phyloP scores from a whole-genome alignment of 306 rosid genomes.

The Inga leiocalycina region DNA sequence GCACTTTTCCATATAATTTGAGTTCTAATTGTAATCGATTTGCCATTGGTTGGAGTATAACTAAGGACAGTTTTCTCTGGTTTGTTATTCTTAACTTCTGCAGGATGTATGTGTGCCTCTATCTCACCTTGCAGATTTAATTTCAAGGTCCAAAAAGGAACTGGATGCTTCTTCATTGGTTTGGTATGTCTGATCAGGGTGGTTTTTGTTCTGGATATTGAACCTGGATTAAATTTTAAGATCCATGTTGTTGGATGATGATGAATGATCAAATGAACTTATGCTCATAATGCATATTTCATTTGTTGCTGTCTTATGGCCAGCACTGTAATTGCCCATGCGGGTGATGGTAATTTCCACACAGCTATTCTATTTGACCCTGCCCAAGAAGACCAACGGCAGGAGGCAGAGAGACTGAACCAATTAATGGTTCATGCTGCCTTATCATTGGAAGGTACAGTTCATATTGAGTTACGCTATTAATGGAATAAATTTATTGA shows the following conservation, averaged over 20 bases:
- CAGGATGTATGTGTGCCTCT: slow-evolving; percentile 97
- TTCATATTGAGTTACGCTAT: not conserved
- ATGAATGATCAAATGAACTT: slow-evolving; percentile 20
- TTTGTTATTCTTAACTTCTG: slow-evolving; percentile 25
- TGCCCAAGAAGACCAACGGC: slow-evolving; percentile 60
- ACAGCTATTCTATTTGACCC: slow-evolving; percentile 82
- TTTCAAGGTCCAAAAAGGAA: slow-evolving; percentile 77
- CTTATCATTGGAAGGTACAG: slow-evolving; percentile 81
- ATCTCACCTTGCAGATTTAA: slow-evolving; percentile 84
- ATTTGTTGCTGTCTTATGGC: slow-evolving; percentile 32
- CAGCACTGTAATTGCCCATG: slow-evolving; percentile 93
- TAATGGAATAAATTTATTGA: slow-evolving; percentile 10
- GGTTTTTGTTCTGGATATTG: slow-evolving; percentile 24
- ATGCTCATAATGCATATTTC: slow-evolving; percentile 21
- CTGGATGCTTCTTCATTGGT: slow-evolving; percentile 77
- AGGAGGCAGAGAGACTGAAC: slow-evolving; percentile 84
- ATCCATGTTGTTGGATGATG: slow-evolving; percentile 24
- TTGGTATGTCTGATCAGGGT: slow-evolving; percentile 61
- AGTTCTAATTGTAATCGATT: slow-evolving; percentile 25
- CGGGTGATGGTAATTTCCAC: slow-evolving; percentile 98
- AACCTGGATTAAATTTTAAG: slow-evolving; percentile 10
- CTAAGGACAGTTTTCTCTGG: not conserved
- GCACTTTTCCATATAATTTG: not conserved
- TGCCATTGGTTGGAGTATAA: slow-evolving; percentile 1
- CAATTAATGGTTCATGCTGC: slow-evolving; percentile 89